Evolutionary conservation across 2,329 filamentous ascomycete genomes (phyloP), one percentile per base, ranked within the genome.

Genomic region (Fusarium stilboides): DNA sequence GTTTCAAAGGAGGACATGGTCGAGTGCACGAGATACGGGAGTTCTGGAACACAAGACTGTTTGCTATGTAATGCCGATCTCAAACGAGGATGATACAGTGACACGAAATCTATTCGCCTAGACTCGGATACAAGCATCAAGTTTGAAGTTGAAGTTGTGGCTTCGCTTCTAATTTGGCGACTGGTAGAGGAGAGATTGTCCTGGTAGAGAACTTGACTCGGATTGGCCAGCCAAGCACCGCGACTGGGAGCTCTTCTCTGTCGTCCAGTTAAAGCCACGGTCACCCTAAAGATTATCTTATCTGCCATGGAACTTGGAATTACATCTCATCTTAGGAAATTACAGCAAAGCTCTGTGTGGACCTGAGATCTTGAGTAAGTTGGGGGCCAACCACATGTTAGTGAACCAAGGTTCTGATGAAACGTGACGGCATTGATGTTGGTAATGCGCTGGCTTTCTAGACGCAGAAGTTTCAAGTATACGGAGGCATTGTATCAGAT

Each of bases 251-350:
- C 28, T 20, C 26, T 57, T 14, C 4, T 53, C 17, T 28, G 36
- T 45, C 28, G 22, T 62, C 56, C 66, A 57, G 55, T 73, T 47
- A 51, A 65, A 62, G 59, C 45, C 65, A 60, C 57, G 57, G 68
- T 72, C 22, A 37, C 54, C 31, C 40, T 34, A 56, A 50, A 44
- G 37, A n/a, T 40, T 60, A 52, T 59, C 52, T 65, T 59, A 57
- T 62, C 54, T 65, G 34, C 36, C 60, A 54, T 63, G 59, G 52
- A 60, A 62, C 45, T 46, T 72, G 61, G 63, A 69, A 74, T 73
- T 75, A 55, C 59, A 62, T 43, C 68, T 75, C 73, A 75, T 75
- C 73, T 75, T 72, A 73, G 68, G 73, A 75, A 75, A 75, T 75
- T 75, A 51, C 70, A 50, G 45, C 57, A 52, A 45, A 65, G 51